Percentiles rank a stretch among this genome's conserved stretches.
Evolutionary conservation across 768 basidiomycete species (phyloP).

Genomic region (Paxillus involutus): DNA sequence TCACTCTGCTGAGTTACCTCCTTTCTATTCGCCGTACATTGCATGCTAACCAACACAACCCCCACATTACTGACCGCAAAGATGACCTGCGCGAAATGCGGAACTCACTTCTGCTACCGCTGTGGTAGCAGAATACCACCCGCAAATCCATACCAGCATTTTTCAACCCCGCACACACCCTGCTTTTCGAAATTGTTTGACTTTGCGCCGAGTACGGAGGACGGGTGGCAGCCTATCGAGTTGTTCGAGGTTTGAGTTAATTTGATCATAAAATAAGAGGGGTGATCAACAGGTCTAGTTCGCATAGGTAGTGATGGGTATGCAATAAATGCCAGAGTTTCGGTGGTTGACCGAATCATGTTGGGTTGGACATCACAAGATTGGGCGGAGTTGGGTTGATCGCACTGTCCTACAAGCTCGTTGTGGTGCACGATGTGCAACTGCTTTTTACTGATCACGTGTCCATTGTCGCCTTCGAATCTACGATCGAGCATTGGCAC

Average conservation of each 20-base stretch:
- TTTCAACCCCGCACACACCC: slow-evolving; percentile 47
- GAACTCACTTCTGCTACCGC: slow-evolving; percentile 79
- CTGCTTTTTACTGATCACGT: no score
- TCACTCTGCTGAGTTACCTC: background rate
- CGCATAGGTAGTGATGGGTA: no score
- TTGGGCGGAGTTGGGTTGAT: no score
- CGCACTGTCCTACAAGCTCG: no score
- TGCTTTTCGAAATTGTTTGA: slow-evolving; percentile 76
- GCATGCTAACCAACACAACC: background rate
- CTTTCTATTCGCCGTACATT: background rate
- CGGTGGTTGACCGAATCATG: no score
- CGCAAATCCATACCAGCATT: slow-evolving; percentile 66
- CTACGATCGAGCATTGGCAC: no score
- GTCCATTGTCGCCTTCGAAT: no score
- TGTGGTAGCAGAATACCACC: slow-evolving; percentile 58
- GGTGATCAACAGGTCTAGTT: no score
- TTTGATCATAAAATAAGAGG: slow-evolving; percentile 5
- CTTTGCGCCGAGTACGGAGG: slow-evolving; percentile 32
- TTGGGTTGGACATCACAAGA: no score
- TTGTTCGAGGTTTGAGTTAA: slow-evolving; percentile 28
- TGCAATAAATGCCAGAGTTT: no score
- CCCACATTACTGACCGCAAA: slow-evolving; percentile 25
- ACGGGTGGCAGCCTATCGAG: slow-evolving; percentile 50
- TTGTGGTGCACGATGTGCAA: no score
- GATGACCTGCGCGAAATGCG: slow-evolving; percentile 81